Base-by-base conservation (phyloP, 495 filamentous ascomycete species). In the Amniculicola lignicola region DNA sequence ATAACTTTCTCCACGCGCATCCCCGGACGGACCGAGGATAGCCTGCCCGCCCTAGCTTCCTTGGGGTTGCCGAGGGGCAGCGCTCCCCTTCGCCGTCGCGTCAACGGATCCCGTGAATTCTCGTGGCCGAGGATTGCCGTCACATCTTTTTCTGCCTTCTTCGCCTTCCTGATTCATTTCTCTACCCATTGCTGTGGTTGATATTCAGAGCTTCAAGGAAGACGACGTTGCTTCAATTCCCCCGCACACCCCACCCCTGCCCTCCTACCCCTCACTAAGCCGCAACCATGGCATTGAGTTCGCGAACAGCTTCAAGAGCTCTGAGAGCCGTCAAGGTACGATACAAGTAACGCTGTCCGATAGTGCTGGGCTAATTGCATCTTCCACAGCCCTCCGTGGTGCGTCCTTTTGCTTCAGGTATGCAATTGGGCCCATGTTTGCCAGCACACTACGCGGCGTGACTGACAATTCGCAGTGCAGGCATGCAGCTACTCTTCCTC, bases 401-500 rank as follows among this genome's bases (percentile, higher is more conserved):
- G 40, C 53, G 60, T 14, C 59, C 63, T 48, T 29, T 55, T 16
- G 60, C 50, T 55, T 47, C 64, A 41, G 64, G 64, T 67, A 62
- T 54, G 57, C 60, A 37, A 57, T 63, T 57, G 50, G 29, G 23
- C 33, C 35, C 25, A 28, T 14, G 9, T 19, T 29, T 10, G n/a
- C n/a, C n/a, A n/a, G n/a, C n/a, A n/a, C n/a, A 38, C 54, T 12
- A 28, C 16, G 18, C 31, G 43, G 31, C 9, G 22, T 49, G 47
- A 51, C 47, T 22, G 29, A 15, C 15, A 19, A 21, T 2, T 14
- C 23, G 9, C 60, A 66, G 63, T 63, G 10, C 63, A 61, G 51
- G 25, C 53, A 49, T 67, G 60, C 59, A 71, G 55, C 54, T 89
- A 89, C 70, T 80, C 87, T 46, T 75, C 87, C 25, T 80, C 85